phyloP scores from a whole-genome alignment of 257 asterid genomes.

The Handroanthus guayacan region DNA sequence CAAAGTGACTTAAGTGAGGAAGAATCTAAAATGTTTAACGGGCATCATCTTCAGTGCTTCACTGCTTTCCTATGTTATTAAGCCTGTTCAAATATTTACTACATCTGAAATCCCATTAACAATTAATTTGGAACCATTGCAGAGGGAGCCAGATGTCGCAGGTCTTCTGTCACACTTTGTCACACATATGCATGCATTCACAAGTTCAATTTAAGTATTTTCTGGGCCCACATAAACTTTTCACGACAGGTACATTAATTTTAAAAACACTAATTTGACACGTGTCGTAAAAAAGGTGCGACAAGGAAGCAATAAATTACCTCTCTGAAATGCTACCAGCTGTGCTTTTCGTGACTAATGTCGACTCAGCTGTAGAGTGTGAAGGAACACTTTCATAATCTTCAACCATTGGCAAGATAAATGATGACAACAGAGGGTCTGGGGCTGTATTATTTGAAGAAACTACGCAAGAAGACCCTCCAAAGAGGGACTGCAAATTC shows the following conservation, averaged over 20 bases:
- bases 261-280: too few species aligned
- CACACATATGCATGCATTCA: too few species aligned
- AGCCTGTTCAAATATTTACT: too few species aligned
- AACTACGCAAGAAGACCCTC: conserved; percentile 78
- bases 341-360: conserved; percentile 63
- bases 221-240: too few species aligned
- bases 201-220: too few species aligned
- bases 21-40: neutral
- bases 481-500: conserved; percentile 84
- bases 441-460: conserved; percentile 76
- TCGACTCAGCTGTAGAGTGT: conserved; percentile 55
- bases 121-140: too few species aligned
- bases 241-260: neutral
- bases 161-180: too few species aligned
- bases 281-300: neutral
- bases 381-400: conserved; percentile 65
- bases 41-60: too few species aligned
- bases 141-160: too few species aligned
- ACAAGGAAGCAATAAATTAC: conserved; percentile 42
- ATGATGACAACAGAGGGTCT: conserved; percentile 88
- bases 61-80: too few species aligned
- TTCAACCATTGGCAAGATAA: conserved; percentile 83
- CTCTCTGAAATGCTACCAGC: conserved; percentile 56
- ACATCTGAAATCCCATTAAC: too few species aligned
- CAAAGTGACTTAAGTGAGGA: neutral